Evolutionary conservation across 352 stramenopile genomes (phyloP).

Genomic region (Phytophthora hibernalis): DNA sequence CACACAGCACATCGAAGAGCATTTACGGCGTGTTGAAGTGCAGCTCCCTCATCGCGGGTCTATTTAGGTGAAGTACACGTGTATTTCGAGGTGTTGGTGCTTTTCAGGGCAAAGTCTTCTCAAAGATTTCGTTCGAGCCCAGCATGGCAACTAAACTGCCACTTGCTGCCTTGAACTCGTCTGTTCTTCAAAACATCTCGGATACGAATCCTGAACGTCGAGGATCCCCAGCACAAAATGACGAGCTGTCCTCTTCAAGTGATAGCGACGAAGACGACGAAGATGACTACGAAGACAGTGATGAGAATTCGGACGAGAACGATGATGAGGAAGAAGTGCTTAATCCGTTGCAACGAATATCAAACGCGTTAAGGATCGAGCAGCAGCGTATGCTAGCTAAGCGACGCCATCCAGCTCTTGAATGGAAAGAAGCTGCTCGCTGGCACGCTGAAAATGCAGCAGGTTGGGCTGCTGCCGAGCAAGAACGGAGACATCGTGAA

Average conservation of each 20-base stretch:
- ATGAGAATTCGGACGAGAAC: slow-evolving; percentile 47
- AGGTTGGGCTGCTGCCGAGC: slow-evolving; percentile 33
- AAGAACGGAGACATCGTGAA: slow-evolving; percentile 30
- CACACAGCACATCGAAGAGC: slow-evolving; percentile 7
- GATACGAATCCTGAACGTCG: slow-evolving; percentile 6
- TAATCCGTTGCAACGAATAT: slow-evolving; percentile 33
- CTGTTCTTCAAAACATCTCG: background rate
- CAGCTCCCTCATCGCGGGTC: background rate
- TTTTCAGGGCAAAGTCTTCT: background rate
- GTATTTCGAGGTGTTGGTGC: slow-evolving; percentile 18
- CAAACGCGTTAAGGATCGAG: slow-evolving; percentile 38
- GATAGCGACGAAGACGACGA: slow-evolving; percentile 35
- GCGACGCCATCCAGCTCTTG: slow-evolving; percentile 52
- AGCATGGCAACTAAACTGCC: slow-evolving; percentile 15
- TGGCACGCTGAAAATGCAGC: slow-evolving; percentile 54
- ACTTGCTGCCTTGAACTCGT: background rate
- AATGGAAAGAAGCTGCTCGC: slow-evolving; percentile 54
- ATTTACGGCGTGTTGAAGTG: background rate
- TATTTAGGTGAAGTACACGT: slow-evolving; percentile 12
- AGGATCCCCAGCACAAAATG: slow-evolving; percentile 14
- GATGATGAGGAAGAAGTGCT: slow-evolving; percentile 16
- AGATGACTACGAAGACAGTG: slow-evolving; percentile 43
- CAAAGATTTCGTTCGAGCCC: slow-evolving; percentile 5
- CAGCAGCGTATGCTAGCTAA: slow-evolving; percentile 52
- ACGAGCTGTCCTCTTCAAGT: slow-evolving; percentile 11